Base-by-base conservation (phyloP, 2,329 filamentous ascomycete genomes). In the Hypoxylon sp. region DNA sequence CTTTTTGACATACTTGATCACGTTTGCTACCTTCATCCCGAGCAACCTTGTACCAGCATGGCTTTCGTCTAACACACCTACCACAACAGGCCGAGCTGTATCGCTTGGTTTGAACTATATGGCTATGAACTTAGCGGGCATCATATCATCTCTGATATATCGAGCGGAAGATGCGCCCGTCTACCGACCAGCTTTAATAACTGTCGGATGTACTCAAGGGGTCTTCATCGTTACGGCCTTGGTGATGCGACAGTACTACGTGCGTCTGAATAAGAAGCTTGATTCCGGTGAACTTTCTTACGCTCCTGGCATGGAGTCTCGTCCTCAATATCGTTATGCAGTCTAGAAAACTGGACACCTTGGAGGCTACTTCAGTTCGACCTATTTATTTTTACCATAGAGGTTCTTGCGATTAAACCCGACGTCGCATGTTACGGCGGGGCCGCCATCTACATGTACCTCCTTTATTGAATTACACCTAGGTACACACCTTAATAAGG, bases 311-410 rank as follows among this genome's bases (percentile, higher is more conserved):
- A 29, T 69, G 79, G 3, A 71, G 77, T 4, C 73, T 72, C 22
- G 77, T 72, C 5, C 79, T 72, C 77, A 78, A 91, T 78, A 91
- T 90, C 78, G 91, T 91, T 79, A 92, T 91, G 74, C 86, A 88
- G 42, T 88, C 88, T 1, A 85, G 91, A 24, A 42, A 48, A 24
- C 24, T 6, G 4, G 13, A 9, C n/a, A 2, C 31, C 31, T 11
- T 11, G 13, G 19, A 51, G 33, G 29, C 26, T 26, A 26, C 26
- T 26, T 26, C 26, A 26, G 3, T 26, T 26, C 26, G 26, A 26
- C 26, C 26, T 26, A 26, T 26, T 26, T 4, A 2, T 26, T 26
- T 26, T 26, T 26, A 26, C 26, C 26, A 26, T 26, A 6, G 26
- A 26, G 26, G 26, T 3, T 26, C 26, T 26, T 26, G 26, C 26